Base-by-base conservation (phyloP, 306 rosid genomes). In the Urtica urens region DNA sequence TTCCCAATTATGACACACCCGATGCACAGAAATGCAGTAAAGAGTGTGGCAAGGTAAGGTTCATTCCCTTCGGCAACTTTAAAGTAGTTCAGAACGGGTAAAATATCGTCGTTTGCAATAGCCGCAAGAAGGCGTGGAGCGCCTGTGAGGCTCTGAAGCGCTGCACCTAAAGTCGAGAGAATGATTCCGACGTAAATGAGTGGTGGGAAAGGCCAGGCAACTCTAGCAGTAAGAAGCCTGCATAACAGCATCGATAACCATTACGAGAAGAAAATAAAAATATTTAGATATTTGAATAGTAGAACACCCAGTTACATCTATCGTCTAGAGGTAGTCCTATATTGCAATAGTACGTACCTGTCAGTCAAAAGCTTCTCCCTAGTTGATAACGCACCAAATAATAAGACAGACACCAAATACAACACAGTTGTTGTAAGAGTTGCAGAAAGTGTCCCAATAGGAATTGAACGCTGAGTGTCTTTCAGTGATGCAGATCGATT, bases 101-200 rank as follows among this genome's bases (percentile, higher is more conserved):
- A 71, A 51, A 92, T 92, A 60, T 92, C 93, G 53, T 92, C 99
- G 67, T 92, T 92, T 51, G 99, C 99, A 70, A 92, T 92, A 47
- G 99, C 99, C 55, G 99, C 99, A 58, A 92, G 99, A 58, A 92
- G 73, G 59, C 96, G 96, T 0, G 99, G 99, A 60, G 99, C 99
- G 56, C 99, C 99, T 14, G 99, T 92, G 78, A 92, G 66, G 71
- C 96, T 82, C 78, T 92, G 99, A 62, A 92, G 99, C 47, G 99
- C 99, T 71, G 99, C 99, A 68, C 99, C 99, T 62, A 92, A 65
- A 40, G 99, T 92, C 31, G 99, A 92, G 63, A 92, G 94, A 69
- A 92, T 85, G 51, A 92, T 92, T 57, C 99, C 99, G 53, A 92
- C 67, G 60, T 92, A 85, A 69, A 92, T 73, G 65, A 92, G 58